Base-by-base conservation (phyloP, 2,329 filamentous ascomycete genomes). In the Colletotrichum salicis region DNA sequence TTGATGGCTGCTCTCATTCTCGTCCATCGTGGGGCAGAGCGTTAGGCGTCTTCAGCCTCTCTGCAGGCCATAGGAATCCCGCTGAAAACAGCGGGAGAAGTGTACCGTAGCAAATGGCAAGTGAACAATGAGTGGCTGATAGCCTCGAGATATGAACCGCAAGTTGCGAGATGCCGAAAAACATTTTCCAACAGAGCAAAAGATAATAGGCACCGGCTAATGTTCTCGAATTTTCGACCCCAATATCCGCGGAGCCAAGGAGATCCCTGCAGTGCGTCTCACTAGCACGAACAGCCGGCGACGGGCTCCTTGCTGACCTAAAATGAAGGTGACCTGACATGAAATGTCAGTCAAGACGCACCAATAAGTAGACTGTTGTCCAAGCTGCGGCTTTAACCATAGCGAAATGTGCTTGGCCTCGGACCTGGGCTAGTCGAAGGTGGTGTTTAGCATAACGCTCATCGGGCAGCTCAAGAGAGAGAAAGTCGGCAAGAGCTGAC, bases 171-270 rank as follows among this genome's bases (percentile, higher is more conserved):
- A 58, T 35, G 58, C 58, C 33, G 33, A 45, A 19, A 33, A n/a
- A 7, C 41, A 48, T 41, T 41, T 64, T 62, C 35, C 65, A 64
- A 59, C 59, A 4, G 54, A 59, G 19, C 51, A 64, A 59, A 59
- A 27, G 48, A 67, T 33, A 48, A n/a, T n/a, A 37, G 65, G 65
- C 64, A 65, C 52, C 59, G 55, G 60, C 65, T 48, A 45, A 48
- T 31, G n/a, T 57, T 61, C 60, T 64, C 54, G 48, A 57, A 35
- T 64, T 64, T 64, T 70, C 65, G 66, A 70, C 60, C 41, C 55
- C 55, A 70, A 70, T 51, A 60, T 70, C 59, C 55, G 13, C 56
- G 13, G n/a, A 33, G 48, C 60, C 70, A 72, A 69, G 70, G 65
- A 61, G 19, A 52, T 33, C 66, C 70, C 60, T 72, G 59, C 65